Evolutionary conservation across 192 early-diverging fungal genomes (phyloP), one percentile per base, ranked within the genome.

Genomic region (Chytriomyces sp.): DNA sequence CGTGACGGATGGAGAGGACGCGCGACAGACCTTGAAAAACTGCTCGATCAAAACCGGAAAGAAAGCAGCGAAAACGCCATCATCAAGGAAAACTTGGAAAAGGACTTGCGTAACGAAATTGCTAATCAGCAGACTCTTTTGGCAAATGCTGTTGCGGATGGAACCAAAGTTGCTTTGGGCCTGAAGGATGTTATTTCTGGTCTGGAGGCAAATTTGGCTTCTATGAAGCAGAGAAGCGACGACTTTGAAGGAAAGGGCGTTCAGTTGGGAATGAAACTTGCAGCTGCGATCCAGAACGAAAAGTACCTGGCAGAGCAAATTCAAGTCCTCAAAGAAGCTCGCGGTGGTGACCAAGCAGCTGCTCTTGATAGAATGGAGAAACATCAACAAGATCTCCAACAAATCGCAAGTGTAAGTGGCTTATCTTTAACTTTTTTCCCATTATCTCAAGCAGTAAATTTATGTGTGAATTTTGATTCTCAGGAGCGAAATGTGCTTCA

Each of bases 271-370:
- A 46, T 7, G 7, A 50, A 75, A 47, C 47, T 75, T 9, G 73
- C n/a, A 13, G 73, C 47, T 8, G 16, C 73, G 2, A 18, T 50
- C 26, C 73, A 75, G 48, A 75, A 75, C 28, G 73, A 75, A 50
- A 75, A 64, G 49, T 75, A 75, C 1, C 49, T 75, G 73, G 18
- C 61, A n/a, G 73, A 75, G 35, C 73, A 75, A 35, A 75, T 75
- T 65, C 23, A 65, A 48, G 60, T 75, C 50, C 50, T 75, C 62
- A 75, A 75, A 57, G 73, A 75, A 28, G 73, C 73, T 18, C 26
- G 73, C 7, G 73, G 73, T 64, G 73, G 73, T 35, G 73, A 75
- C 45, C 50, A 60, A 63, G 62, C 61, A 10, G 73, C 73, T 7
- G 73, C 73, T 18, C 65, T 75, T 61, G 73, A 75, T 9, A 45